Evolutionary conservation across 2,329 filamentous ascomycete genomes (phyloP), one percentile per base, ranked within the genome.

Genomic region (Fusarium pseudocircinatum): DNA sequence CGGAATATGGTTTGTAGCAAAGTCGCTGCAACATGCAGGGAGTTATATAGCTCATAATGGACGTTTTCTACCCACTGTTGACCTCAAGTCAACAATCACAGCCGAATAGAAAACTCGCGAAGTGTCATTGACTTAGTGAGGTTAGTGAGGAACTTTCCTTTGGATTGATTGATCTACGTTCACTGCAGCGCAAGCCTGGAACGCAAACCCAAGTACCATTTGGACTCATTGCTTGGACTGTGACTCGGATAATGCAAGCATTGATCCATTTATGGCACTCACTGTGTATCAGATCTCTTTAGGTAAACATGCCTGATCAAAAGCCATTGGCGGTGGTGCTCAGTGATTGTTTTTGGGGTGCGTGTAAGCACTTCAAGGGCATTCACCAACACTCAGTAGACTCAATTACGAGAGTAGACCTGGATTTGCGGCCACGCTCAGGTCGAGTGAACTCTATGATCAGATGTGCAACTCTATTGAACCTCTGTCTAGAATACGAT

Each of bases 21-120:
- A 47, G 12, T 15, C 14, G 10, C 9, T 12, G 20, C 6, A 22
- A 4, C 7, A 22, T 8, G 10, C 14, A 22, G 4, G 26, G 14
- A n/a, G 13, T n/a, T 32, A n/a, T 30, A n/a, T 49, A 49, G 14
- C 14, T n/a, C 26, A 47, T 7, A n/a, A 12, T 4, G 20, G 15
- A 49, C 20, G 11, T 49, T 6, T 32, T 8, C 7, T 22, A 16
- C 9, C 15, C 22, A n/a, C 28, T 2, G 14, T 32, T 30, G 28
- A 9, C 15, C 13, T n/a, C 14, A 13, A 30, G 8, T 9, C 3
- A 24, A 2, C 11, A 4, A 8, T 14, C 46, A 24, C 4, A 24
- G 22, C 9, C 16, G 5, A 24, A 18, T 14, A 5, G 11, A 24
- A n/a, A n/a, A 11, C 7, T 18, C 6, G 1, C 2, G 7, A 18